Evolutionary conservation across 306 rosid species (phyloP), one percentile per base, ranked within the genome.

Genomic region (Vigna mungo): DNA sequence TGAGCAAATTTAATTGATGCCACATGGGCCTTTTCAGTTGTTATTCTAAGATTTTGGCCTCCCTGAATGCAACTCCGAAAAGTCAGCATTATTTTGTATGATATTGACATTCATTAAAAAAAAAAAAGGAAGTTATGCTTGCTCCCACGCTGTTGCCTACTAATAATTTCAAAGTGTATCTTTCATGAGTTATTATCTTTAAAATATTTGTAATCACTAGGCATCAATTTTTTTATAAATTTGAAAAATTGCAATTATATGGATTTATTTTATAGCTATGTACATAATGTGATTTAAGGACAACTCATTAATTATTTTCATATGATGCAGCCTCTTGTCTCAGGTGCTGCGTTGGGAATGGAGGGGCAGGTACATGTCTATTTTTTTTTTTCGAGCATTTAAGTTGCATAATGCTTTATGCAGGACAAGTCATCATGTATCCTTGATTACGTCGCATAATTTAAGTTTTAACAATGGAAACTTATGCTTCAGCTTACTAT

Each of bases 281-380:
- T 37, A 7, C 16, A 9, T 44, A 44, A 59, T 44, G 37, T 68
- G 53, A 62, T 46, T 62, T 71, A 39, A 74, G 7, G 49, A 69
- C 68, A 81, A 18, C 14, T 61, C 39, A 72, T 34, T 88, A 75
- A 83, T 78, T 78, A 82, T 27, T 71, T 32, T 18, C 8, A 0
- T 87, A 18, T 86, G 62, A 36, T 85, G 89, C 93, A 95, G 99
- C 97, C 99, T 83, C 97, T 95, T 69, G 99, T 95, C 59, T 95
- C 97, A 60, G 99, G 99, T 82, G 99, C 97, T 54, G 99, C 99
- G 0, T 61, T 95, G 55, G 99, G 99, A 84, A 75, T 95, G 86
- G 99, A 95, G 89, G 99, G 99, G 78, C 99, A 95, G 99, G 99
- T 95, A 87, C 5, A 71, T 67, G 20, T 49, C 59, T 59, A 30